Conservation (phyloP, 345 rosid genomes). For the Acer campestre region DNA sequence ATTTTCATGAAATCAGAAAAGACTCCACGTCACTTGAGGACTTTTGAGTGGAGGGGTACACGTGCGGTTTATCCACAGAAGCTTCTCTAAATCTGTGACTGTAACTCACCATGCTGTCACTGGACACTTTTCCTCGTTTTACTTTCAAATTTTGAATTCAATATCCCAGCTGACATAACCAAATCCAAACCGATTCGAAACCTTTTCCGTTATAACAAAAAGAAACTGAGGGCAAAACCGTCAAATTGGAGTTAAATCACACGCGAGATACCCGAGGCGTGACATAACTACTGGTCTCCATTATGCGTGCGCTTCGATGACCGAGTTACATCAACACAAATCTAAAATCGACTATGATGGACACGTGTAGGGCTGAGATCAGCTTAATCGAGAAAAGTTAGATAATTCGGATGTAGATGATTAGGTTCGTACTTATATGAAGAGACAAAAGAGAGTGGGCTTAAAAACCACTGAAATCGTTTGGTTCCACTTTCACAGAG, state of each 20-base stretch:
- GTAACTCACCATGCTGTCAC: too few relatives aligned
- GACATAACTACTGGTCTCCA: neutral
- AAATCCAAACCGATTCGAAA: neutral
- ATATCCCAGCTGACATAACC: neutral
- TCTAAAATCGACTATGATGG: neutral
- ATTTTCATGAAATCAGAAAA: too few relatives aligned
- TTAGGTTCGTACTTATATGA: neutral
- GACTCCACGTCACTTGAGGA: too few relatives aligned
- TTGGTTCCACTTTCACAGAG: too few relatives aligned
- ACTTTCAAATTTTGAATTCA: too few relatives aligned
- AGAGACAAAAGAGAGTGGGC: neutral
- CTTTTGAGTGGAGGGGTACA: too few relatives aligned
- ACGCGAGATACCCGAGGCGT: neutral
- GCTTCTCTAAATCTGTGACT: too few relatives aligned
- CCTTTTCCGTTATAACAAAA: neutral
- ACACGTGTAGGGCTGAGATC: conserved; percentile 6
- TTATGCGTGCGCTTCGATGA: conserved; percentile 18
- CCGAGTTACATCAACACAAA: neutral
- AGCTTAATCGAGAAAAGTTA: neutral
- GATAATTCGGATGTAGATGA: neutral
- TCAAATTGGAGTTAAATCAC: neutral
- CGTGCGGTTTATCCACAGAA: too few relatives aligned
- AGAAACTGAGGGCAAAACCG: neutral
- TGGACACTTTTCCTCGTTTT: too few relatives aligned
- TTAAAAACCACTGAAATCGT: too few relatives aligned